Percentiles rank a stretch among this genome's conserved stretches.
Conservation (phyloP, 2,329 filamentous ascomycete species). For the Fusarium sarcochroum region DNA sequence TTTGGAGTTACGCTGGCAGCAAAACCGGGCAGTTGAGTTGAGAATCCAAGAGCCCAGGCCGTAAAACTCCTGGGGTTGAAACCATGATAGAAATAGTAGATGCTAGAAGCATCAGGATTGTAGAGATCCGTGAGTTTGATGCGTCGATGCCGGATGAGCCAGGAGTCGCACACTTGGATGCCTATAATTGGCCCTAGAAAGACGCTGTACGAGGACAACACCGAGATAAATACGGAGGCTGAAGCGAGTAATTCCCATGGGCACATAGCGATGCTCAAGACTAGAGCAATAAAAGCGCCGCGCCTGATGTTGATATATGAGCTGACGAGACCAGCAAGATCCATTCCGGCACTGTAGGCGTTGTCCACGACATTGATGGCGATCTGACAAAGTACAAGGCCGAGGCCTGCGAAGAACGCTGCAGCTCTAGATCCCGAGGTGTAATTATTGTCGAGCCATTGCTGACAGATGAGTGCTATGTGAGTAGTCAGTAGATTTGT, state of each 20-base stretch:
- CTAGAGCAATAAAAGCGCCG: neutral
- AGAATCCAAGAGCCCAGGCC: slow-evolving; percentile 1
- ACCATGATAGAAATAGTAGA: slow-evolving; percentile 1
- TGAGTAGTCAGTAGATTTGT: neutral
- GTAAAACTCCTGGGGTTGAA: slow-evolving; percentile 1
- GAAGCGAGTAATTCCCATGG: slow-evolving; percentile 3
- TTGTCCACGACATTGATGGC: slow-evolving; percentile 2
- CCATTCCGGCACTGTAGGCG: slow-evolving; percentile 6
- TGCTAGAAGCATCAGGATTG: neutral
- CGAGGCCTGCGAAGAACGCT: neutral
- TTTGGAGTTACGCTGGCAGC: slow-evolving; percentile 1
- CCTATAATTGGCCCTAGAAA: slow-evolving; percentile 3
- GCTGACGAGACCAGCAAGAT: slow-evolving; percentile 1
- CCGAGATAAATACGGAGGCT: neutral
- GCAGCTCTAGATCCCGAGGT: neutral
- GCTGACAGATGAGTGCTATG: neutral
- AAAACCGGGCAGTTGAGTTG: neutral
- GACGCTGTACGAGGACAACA: neutral
- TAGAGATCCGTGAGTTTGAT: slow-evolving; percentile 4
- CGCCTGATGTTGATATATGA: slow-evolving; percentile 1
- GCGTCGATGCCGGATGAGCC: neutral
- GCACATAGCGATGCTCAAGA: neutral
- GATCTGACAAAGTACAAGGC: slow-evolving; percentile 2
- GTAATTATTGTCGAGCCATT: slow-evolving; percentile 2
- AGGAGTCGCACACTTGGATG: slow-evolving; percentile 4